Conservation (phyloP, 1,284 basidiomycete genomes). For the Trametes versicolor region DNA sequence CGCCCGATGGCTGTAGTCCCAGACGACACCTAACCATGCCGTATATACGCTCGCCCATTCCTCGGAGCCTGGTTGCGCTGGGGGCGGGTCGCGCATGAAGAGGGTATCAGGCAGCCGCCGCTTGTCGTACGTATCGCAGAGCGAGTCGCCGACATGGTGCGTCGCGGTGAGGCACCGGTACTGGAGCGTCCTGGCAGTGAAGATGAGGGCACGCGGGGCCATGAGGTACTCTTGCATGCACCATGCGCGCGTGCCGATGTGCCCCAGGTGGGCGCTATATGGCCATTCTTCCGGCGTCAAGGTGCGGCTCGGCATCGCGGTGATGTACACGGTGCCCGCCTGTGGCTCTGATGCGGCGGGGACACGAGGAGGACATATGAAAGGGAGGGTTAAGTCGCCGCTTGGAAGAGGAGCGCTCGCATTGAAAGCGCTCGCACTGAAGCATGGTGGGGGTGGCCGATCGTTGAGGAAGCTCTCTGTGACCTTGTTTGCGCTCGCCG, state of each 20-base stretch:
- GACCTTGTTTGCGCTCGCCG: neutral
- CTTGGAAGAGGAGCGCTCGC: neutral
- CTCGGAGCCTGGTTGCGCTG: neutral
- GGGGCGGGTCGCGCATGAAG: slow-evolving; percentile 9
- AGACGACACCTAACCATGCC: slow-evolving; percentile 23
- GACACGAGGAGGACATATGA: neutral
- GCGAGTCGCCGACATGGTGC: slow-evolving; percentile 22
- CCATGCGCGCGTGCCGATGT: slow-evolving; percentile 27
- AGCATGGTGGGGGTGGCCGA: neutral
- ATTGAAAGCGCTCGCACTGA: neutral
- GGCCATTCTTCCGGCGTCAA: neutral
- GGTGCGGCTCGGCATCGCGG: neutral
- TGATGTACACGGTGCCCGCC: slow-evolving; percentile 16
- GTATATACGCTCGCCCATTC: slow-evolving; percentile 6
- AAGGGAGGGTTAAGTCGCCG: slow-evolving; percentile 1
- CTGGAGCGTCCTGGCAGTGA: slow-evolving; percentile 27
- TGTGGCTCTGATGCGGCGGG: neutral
- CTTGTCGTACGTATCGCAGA: slow-evolving; percentile 1
- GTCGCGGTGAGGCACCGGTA: slow-evolving; percentile 23
- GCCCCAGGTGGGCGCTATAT: neutral
- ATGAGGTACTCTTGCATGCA: slow-evolving; percentile 29
- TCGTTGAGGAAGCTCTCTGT: slow-evolving; percentile 5
- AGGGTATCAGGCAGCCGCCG: slow-evolving; percentile 21
- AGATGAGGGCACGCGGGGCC: slow-evolving; percentile 26
- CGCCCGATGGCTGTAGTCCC: slow-evolving; percentile 26